Base-by-base conservation (phyloP, 495 filamentous ascomycete species). In the Cairneyella variabilis region DNA sequence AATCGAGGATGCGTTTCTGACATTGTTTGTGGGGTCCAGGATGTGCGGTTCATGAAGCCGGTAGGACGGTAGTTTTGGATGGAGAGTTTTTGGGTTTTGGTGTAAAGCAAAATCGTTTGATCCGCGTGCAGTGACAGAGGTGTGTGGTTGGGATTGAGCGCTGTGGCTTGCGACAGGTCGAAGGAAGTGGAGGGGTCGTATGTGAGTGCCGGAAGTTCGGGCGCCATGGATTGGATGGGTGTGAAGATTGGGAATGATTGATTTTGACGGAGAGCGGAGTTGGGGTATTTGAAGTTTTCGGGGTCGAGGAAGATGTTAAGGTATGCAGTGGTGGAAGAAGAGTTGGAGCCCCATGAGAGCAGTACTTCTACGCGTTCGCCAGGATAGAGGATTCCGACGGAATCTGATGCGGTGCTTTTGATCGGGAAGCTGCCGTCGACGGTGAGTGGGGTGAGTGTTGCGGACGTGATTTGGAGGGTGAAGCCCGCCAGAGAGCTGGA, bases 291-390 rank as follows among this genome's bases (percentile, higher is more conserved):
- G 57, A 78, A 76, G 53, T 69, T 73, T 45, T 73, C 76, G 12
- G 17, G 20, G 21, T 44, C n/a, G 27, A 32, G 28, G 14, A 32
- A 32, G 28, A 32, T 32, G 28, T 32, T 32, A 6, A 32, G 14
- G 14, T 14, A 7, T 6, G 28, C 6, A 14, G 14, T 6, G 14
- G 6, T 14, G 7, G 28, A 7, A 32, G 28, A 7, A 32, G 28
- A 14, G 6, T 7, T 7, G 7, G 6, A 7, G 28, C 14, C 28
- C 28, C 28, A 32, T 7, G 3, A 62, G 9, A 76, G 45, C 8
- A 75, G 27, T 34, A 78, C 43, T 50, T 79, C 76, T 57, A 80
- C 69, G 26, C 77, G 66, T 53, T 79, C 74, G 14, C 76, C 77
- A 2, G 77, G 73, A 48, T 73, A 72, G 3, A 80, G 60, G 14